Evolutionary conservation across 2,329 filamentous ascomycete species (phyloP).

Genomic region (Trichoderma sp.): DNA sequence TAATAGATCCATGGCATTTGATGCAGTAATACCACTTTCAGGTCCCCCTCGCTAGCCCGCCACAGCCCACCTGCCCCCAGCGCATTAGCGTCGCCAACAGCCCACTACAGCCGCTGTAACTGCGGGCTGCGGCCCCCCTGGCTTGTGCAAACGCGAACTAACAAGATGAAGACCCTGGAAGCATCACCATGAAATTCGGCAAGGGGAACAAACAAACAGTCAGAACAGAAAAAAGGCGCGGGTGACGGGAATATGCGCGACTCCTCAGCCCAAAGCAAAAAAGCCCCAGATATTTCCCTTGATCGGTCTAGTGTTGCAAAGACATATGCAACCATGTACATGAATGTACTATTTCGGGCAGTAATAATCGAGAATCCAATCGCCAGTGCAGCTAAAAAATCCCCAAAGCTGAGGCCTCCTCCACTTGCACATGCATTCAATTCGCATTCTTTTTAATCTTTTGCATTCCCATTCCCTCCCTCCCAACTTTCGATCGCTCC

Average conservation of each 20-base stretch:
- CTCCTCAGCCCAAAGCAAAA: background rate
- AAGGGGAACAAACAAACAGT: background rate
- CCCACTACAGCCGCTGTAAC: background rate
- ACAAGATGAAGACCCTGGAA: background rate
- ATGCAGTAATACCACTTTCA: background rate
- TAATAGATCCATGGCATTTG: background rate
- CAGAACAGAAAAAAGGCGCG: background rate
- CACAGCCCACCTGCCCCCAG: slow-evolving; percentile 2
- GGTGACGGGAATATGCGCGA: background rate
- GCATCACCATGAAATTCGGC: background rate
- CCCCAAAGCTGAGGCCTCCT: slow-evolving; percentile 7
- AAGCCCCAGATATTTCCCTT: background rate
- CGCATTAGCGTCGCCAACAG: slow-evolving; percentile 5
- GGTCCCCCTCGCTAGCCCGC: background rate
- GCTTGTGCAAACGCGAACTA: background rate
- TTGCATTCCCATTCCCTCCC: background rate
- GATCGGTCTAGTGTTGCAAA: background rate
- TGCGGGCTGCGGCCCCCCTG: background rate
- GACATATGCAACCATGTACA: background rate
- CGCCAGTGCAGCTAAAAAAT: background rate
- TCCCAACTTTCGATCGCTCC: background rate
- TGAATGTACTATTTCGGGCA: background rate
- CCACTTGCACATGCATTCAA: background rate
- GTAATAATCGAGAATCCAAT: background rate
- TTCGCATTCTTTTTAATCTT: background rate